Conservation (phyloP, 164 flowering plant genomes). For the Aristolochia contorta region DNA sequence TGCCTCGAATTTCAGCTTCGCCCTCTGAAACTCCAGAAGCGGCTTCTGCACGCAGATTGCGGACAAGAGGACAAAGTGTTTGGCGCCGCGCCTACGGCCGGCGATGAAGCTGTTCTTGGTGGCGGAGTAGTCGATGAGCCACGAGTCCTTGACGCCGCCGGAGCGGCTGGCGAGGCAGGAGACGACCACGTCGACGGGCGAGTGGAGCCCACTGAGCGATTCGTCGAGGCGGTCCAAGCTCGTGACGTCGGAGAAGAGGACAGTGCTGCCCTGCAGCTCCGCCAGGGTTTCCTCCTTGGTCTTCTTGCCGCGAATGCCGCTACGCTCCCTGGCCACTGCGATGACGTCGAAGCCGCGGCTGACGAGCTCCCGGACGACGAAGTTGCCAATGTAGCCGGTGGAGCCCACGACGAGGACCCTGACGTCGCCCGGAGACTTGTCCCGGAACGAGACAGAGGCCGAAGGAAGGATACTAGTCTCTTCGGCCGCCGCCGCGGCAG, state of each 20-base stretch:
- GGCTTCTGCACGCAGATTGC: constrained; percentile 96
- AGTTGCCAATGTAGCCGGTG: constrained; percentile 91
- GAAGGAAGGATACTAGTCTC: constrained; percentile 22
- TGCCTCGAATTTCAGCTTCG: constrained; percentile 80
- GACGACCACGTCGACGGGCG: constrained; percentile 66
- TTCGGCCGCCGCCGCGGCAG: constrained; percentile 22
- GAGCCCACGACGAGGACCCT: constrained; percentile 84
- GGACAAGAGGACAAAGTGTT: constrained; percentile 82
- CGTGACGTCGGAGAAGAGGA: constrained; percentile 79
- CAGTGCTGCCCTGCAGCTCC: constrained; percentile 57
- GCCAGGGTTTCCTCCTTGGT: constrained; percentile 50
- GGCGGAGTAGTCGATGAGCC: constrained; percentile 90
- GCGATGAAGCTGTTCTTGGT: constrained; percentile 77
- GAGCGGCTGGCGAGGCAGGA: constrained; percentile 86
- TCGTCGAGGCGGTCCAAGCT: constrained; percentile 39
- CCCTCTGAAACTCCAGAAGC: constrained; percentile 82
- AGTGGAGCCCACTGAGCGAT: constrained; percentile 38
- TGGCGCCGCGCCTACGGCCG: constrained; percentile 58
- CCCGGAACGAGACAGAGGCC: constrained; percentile 36
- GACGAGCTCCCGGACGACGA: constrained; percentile 67
- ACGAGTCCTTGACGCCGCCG: constrained; percentile 85
- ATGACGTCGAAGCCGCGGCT: constrained; percentile 73
- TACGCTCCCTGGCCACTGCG: constrained; percentile 72
- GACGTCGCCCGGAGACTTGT: constrained; percentile 52
- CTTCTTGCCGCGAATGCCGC: constrained; percentile 67